Conservation (phyloP, 257 asterid species). For the Solanum megistacrolobum region DNA sequence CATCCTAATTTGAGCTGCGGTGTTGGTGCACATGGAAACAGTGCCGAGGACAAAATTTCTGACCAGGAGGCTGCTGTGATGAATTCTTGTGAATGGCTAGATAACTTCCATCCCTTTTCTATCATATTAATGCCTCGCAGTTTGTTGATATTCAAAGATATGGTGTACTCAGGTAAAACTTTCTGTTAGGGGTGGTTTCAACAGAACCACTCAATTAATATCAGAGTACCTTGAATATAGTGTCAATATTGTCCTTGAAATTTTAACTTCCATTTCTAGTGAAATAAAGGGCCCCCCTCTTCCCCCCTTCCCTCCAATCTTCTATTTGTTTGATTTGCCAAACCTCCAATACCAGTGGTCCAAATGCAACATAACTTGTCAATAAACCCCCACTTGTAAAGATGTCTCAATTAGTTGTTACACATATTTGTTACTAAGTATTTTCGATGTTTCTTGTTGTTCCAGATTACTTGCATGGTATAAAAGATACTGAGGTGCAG, state of each 20-base stretch:
- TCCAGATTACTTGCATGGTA: conserved; percentile 86
- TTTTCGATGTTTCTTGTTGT: neutral
- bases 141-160: conserved; percentile 78
- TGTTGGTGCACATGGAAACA: conserved; percentile 12
- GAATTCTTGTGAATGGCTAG: conserved; percentile 10
- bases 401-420: neutral
- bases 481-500: conserved; percentile 57
- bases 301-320: neutral
- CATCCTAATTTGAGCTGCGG: conserved; percentile 40
- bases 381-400: neutral
- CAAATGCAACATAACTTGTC: neutral
- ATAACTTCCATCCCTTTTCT: conserved; percentile 48
- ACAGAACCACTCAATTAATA: neutral
- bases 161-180: conserved; percentile 61
- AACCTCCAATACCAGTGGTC: neutral
- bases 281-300: neutral
- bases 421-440: neutral
- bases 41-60: conserved; percentile 2
- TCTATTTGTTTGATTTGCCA: neutral
- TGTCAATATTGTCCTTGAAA: neutral
- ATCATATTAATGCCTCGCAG: conserved; percentile 76
- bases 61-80: conserved; percentile 9
- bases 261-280: neutral
- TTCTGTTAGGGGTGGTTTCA: neutral
- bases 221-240: neutral